Conservation (phyloP, 2,329 filamentous ascomycete genomes). For the Colletotrichum sublineola region DNA sequence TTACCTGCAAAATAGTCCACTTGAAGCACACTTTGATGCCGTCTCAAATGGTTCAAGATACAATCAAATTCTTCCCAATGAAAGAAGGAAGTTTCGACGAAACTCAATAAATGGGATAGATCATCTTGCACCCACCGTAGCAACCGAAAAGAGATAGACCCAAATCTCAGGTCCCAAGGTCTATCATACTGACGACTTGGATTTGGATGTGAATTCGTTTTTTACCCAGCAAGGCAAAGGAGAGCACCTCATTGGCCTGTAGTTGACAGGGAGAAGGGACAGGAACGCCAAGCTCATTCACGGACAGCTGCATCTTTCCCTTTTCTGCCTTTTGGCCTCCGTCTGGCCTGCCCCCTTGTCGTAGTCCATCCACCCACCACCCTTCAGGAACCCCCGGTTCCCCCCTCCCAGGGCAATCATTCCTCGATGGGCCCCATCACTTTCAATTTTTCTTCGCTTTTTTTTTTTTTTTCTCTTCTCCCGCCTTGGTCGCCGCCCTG, state of each 20-base stretch:
- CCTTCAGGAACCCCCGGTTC: conserved; percentile 2
- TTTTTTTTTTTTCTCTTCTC: neutral
- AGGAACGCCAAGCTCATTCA: conserved; percentile 15
- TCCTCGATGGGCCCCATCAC: conserved; percentile 13
- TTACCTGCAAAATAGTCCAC: neutral
- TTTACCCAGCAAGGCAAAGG: neutral
- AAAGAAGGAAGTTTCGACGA: neutral
- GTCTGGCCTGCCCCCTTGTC: conserved; percentile 3
- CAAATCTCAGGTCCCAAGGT: conserved; percentile 12
- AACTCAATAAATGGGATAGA: neutral
- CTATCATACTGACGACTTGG: neutral
- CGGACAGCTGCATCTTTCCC: conserved; percentile 18
- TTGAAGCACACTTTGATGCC: neutral
- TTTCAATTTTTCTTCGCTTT: neutral
- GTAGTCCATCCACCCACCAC: neutral
- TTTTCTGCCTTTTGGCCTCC: neutral
- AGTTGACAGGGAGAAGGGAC: conserved; percentile 11
- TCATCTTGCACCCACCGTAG: neutral
- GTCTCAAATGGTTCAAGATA: too few species aligned
- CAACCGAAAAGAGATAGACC: neutral
- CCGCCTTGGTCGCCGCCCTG: conserved; percentile 8
- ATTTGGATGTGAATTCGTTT: neutral
- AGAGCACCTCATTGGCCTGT: neutral
- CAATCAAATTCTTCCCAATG: neutral
- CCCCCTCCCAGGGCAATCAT: neutral